phyloP scores from a whole-genome alignment of 1,139 yeast species.

The Debaryomyces sp. region DNA sequence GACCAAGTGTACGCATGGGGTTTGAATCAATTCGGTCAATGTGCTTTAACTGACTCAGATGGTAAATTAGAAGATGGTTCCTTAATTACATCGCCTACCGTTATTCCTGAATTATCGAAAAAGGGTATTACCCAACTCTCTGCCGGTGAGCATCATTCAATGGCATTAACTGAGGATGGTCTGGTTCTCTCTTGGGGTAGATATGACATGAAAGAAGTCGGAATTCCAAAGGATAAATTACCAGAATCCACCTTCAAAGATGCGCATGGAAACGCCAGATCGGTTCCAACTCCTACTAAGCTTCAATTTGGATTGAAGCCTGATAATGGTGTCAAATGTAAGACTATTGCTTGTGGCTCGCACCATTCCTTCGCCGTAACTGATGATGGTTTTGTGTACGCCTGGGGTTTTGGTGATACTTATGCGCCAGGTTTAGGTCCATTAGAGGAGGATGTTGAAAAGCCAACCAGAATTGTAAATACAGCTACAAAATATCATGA shows the following conservation, averaged over 20 bases:
- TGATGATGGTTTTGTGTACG: conserved; percentile 78
- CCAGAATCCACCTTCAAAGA: conserved; percentile 74
- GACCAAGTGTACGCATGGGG: conserved; percentile 90
- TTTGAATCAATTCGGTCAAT: conserved; percentile 92
- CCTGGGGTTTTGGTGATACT: conserved; percentile 99
- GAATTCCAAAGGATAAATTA: conserved; percentile 66
- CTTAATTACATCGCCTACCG: conserved; percentile 74
- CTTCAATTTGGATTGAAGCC: conserved; percentile 38
- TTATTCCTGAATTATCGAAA: conserved; percentile 59
- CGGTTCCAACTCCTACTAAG: conserved; percentile 84
- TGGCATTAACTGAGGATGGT: conserved; percentile 74
- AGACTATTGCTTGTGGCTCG: conserved; percentile 77
- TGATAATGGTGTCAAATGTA: conserved; percentile 44
- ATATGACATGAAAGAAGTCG: conserved; percentile 90
- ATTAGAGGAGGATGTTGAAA: conserved; percentile 83
- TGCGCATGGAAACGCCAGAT: conserved; percentile 77
- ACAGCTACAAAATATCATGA: conserved; percentile 86
- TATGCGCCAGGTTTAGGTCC: conserved; percentile 96
- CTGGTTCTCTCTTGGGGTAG: conserved; percentile 86
- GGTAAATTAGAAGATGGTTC: conserved; percentile 80
- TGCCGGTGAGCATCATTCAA: conserved; percentile 94
- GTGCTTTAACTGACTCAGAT: conserved; percentile 66
- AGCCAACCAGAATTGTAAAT: conserved; percentile 83
- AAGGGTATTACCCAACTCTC: conserved; percentile 64
- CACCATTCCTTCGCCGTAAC: conserved; percentile 91